Evolutionary conservation across 2,329 filamentous ascomycete species (phyloP).

Genomic region (Aspergillus sp.): DNA sequence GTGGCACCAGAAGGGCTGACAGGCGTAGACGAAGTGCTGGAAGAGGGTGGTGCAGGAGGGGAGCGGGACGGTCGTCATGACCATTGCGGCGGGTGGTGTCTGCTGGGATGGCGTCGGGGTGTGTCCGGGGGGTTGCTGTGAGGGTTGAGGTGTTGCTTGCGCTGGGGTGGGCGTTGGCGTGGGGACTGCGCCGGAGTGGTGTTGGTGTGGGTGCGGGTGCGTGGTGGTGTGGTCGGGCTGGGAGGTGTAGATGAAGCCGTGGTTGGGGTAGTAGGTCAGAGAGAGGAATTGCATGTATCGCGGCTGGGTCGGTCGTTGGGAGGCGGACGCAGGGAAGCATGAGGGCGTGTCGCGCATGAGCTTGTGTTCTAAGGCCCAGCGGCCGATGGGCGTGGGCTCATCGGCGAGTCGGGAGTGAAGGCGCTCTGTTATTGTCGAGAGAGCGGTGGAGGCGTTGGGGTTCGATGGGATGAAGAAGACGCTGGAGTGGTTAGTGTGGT

Average conservation of each 20-base stretch:
- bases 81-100: conserved; percentile 21
- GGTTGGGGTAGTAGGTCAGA: conserved; percentile 38
- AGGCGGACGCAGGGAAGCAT: conserved; percentile 34
- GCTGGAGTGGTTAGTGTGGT: conserved; percentile 20
- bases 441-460: conserved; percentile 38
- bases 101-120: background rate
- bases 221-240: conserved; percentile 17
- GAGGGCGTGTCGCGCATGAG: conserved; percentile 44
- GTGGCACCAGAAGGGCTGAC: conserved; percentile 43
- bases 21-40: conserved; percentile 41
- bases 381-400: conserved; percentile 33
- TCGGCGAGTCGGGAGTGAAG: conserved; percentile 38
- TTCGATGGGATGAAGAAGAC: conserved; percentile 44
- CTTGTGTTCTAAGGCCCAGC: conserved; percentile 44
- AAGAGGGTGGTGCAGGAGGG: conserved; percentile 35
- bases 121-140: conserved; percentile 1
- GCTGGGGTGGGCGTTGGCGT: background rate
- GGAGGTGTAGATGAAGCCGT: conserved; percentile 44
- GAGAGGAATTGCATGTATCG: conserved; percentile 45
- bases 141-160: conserved; percentile 6
- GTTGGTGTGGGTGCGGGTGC: background rate
- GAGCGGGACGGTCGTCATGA: conserved; percentile 40
- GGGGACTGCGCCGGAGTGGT: conserved; percentile 9
- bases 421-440: conserved; percentile 35
- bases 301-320: conserved; percentile 28